phyloP scores from a whole-genome alignment of 1,284 basidiomycete species.

The Ceratobasidium sp. region DNA sequence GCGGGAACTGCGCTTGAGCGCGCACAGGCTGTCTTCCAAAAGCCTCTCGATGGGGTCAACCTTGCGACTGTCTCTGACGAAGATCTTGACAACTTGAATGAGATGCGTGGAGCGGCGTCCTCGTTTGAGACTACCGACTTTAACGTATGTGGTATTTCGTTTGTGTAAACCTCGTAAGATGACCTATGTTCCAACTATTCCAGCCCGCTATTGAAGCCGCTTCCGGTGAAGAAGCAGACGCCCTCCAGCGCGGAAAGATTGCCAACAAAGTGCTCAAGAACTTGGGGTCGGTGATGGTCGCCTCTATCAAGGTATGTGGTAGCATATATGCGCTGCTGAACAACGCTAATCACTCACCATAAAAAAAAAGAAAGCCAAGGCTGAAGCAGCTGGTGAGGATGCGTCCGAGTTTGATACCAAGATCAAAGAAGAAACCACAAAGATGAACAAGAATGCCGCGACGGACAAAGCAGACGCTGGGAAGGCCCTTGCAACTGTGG shows the following conservation, averaged over 20 bases:
- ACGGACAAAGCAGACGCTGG: conserved; percentile 56
- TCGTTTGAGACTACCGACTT: conserved; percentile 60
- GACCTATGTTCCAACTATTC: background rate
- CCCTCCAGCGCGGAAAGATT: conserved; percentile 61
- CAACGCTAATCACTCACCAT: background rate
- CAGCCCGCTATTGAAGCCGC: conserved; percentile 23
- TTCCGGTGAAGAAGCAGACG: conserved; percentile 52
- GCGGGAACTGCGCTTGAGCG: conserved; percentile 42
- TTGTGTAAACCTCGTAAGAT: background rate
- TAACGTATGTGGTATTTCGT: conserved; percentile 53
- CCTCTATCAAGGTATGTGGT: conserved; percentile 57
- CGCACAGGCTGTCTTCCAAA: conserved; percentile 48
- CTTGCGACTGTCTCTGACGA: conserved; percentile 53
- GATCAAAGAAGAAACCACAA: conserved; percentile 55
- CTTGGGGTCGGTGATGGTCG: conserved; percentile 58
- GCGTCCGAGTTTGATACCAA: conserved; percentile 53
- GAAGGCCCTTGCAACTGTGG: conserved; percentile 28
- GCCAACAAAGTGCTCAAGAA: conserved; percentile 67
- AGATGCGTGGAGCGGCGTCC: conserved; percentile 61
- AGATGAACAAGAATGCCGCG: conserved; percentile 57
- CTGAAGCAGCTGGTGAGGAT: conserved; percentile 56
- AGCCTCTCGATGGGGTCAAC: conserved; percentile 58
- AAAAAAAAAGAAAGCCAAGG: conserved; percentile 55
- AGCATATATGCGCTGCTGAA: conserved; percentile 4
- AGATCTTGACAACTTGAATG: conserved; percentile 56